These are phyloP conservation scores for Lepidium sativum DNA, from an alignment of 345 rosid species.

Conservation along the genomic window DNA sequence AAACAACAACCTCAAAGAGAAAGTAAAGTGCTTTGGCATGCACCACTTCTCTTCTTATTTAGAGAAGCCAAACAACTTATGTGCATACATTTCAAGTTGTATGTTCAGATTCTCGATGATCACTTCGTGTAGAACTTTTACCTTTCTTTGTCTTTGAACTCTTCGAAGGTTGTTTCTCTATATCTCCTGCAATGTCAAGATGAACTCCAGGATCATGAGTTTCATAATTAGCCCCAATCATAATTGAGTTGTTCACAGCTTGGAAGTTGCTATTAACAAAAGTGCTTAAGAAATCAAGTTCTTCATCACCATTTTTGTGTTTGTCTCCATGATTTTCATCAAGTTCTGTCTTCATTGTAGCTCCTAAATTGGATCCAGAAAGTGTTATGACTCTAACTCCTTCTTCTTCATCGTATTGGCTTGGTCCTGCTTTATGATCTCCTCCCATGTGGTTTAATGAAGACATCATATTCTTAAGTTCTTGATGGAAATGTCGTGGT, in stretches of 20 bases:
- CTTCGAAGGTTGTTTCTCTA: conserved; percentile 23
- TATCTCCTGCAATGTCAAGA: conserved; percentile 47
- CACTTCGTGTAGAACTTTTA: conserved; percentile 1
- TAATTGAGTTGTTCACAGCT: conserved; percentile 81
- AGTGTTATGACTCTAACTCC: too few relatives aligned
- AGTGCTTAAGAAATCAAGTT: conserved; percentile 41
- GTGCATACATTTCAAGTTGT: conserved; percentile 4
- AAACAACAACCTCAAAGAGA: conserved; percentile 8
- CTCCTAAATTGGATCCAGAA: too few relatives aligned
- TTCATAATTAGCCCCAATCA: conserved; percentile 55
- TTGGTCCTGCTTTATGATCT: conserved; percentile 35
- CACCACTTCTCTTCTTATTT: conserved; percentile 20
- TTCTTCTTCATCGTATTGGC: conserved; percentile 17
- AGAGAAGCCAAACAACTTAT: conserved; percentile 6
- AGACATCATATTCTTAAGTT: conserved; percentile 21
- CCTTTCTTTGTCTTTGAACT: conserved; percentile 11
- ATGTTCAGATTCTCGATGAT: conserved; percentile 13
- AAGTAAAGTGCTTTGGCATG: conserved; percentile 15
- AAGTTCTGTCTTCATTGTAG: too few relatives aligned
- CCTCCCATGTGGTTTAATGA: conserved; percentile 17
- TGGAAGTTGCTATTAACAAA: conserved; percentile 90
- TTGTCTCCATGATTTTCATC: too few relatives aligned
- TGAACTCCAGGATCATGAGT: conserved; percentile 92
- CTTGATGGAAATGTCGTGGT: conserved; percentile 17
- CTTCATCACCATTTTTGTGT: conserved; percentile 11